Conservation (phyloP, 2,329 filamentous ascomycete genomes). For the Aspergillus bombycis region DNA sequence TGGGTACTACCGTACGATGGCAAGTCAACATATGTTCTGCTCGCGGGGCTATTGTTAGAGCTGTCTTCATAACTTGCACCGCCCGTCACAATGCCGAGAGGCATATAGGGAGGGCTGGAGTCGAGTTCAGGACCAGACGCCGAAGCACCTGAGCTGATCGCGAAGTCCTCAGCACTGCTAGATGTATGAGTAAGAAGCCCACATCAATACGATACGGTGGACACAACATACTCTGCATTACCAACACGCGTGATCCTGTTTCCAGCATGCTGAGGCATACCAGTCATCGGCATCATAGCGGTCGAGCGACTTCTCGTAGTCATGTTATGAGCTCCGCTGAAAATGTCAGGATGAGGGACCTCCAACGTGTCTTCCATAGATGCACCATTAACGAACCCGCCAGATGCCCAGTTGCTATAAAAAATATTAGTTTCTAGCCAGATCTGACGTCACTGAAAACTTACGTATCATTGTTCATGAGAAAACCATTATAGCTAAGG, state of each 20-base stretch:
- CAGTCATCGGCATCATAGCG: not conserved
- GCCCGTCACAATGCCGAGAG: not conserved
- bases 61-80: not conserved
- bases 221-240: not conserved
- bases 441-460: not conserved
- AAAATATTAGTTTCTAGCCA: not conserved
- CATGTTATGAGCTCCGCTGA: not conserved
- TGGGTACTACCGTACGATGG: not conserved
- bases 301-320: not conserved
- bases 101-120: not conserved
- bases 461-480: constrained; percentile 5
- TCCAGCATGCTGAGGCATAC: not conserved
- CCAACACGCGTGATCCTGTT: not conserved
- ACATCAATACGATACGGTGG: not conserved
- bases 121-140: not conserved
- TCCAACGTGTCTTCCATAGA: not conserved
- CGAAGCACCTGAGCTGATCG: constrained; percentile 1
- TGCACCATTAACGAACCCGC: not conserved
- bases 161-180: not conserved
- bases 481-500: not conserved
- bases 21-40: not conserved
- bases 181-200: not conserved
- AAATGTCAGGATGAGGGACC: not conserved
- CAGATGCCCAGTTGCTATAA: constrained; percentile 2
- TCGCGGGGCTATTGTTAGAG: not conserved